Evolutionary conservation across 495 filamentous ascomycete genomes (phyloP).

Genomic region (Tuber microsphaerosporum): DNA sequence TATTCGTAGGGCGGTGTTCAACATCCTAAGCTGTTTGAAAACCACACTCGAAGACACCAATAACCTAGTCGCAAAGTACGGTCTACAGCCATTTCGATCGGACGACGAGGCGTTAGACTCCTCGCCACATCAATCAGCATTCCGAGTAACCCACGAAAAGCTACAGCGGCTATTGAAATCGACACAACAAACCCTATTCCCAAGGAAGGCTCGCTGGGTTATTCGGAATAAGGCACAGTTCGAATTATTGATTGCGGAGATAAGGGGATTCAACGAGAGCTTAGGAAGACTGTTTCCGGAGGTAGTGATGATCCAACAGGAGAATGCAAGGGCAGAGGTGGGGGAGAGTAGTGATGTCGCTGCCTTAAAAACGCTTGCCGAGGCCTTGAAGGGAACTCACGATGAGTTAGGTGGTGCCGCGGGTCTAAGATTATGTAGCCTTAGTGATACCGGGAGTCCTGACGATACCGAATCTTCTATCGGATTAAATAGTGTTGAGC

Average conservation of each 20-base stretch:
- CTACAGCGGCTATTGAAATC: not conserved
- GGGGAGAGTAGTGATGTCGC: constrained; percentile 5
- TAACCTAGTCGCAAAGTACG: constrained; percentile 1
- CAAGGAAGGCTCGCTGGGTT: constrained; percentile 10
- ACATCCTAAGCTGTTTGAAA: constrained; percentile 9
- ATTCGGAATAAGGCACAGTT: constrained; percentile 6
- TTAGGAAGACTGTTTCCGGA: constrained; percentile 7
- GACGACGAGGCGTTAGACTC: not conserved
- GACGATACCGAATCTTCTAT: not conserved
- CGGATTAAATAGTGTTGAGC: not conserved
- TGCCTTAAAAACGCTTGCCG: constrained; percentile 1
- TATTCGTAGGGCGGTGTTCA: not conserved
- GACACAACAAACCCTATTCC: not conserved
- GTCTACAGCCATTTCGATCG: not conserved
- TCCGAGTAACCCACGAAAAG: not conserved
- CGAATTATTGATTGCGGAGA: constrained; percentile 6
- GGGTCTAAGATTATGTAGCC: not conserved
- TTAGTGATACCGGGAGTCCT: not conserved
- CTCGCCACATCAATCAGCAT: not conserved
- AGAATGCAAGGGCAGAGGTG: constrained; percentile 4
- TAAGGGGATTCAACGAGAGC: constrained; percentile 4
- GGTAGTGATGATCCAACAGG: constrained; percentile 1
- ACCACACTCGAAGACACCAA: constrained; percentile 8
- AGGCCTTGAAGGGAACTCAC: constrained; percentile 9
- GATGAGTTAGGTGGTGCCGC: not conserved